Evolutionary conservation across 805 yeast species (phyloP), one percentile per base, ranked within the genome.

Genomic region (Pichia deserticola): DNA sequence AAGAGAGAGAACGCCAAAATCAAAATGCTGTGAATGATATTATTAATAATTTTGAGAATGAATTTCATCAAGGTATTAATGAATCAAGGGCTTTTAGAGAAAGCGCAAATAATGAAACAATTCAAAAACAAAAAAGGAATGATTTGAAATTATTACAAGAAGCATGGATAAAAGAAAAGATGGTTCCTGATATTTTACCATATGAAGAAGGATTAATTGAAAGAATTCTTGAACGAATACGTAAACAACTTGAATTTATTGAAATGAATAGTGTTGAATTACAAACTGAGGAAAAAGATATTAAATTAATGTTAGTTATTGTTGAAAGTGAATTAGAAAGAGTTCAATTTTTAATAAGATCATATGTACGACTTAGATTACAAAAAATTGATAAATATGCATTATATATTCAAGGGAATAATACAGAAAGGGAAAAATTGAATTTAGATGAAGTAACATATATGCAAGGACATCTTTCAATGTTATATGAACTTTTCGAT

Each of bases 241-340:
- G 85, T 48, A 71, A 71, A 43, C 90, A 88, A 64, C 80, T 89
- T 50, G 95, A 86, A 55, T 75, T 77, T 49, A 81, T 92, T 37
- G 92, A 86, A 58, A 73, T 80, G 45, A 86, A 88, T 57, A 84
- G 95, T 8, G 82, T 88, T 60, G 90, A 86, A 49, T 70, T 85
- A 37, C 86, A 85, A 47, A 79, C 78, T 45, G 72, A 74, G 40
- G 82, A 81, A 50, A 73, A 69, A 47, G 87, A 84, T 53, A 81
- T 82, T 65, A 90, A 90, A 60, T 67, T 92, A 51, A 84, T 86
- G 51, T 71, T 90, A 42, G 79, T 93, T 70, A 78, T 95, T 28
- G 82, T 92, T 57, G 99, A 93, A 61, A 84, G 95, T 12, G 98
- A 93, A 57, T 75, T 93, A 28, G 98, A 93, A 59, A 71, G 99